Conservation (phyloP, 345 rosid species). For the Gossypium thurberi region DNA sequence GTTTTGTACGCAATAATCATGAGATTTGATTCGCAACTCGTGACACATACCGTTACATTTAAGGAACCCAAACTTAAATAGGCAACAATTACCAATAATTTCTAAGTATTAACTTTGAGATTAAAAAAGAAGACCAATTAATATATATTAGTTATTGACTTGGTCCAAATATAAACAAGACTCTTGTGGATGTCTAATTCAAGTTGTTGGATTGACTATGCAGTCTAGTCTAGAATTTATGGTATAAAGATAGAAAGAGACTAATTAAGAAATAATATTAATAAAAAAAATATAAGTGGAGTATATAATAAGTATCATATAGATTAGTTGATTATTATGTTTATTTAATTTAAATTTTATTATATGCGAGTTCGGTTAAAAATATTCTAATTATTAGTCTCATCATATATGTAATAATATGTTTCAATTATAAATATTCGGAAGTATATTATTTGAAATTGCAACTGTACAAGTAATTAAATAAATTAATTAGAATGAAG, state of each 20-base stretch:
- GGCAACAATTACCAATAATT: not conserved
- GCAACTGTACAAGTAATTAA: too few relatives aligned
- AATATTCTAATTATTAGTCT: too few relatives aligned
- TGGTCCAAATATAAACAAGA: conserved; percentile 17
- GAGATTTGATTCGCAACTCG: too few relatives aligned
- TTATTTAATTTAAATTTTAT: not conserved
- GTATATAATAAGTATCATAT: not conserved
- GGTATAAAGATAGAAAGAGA: conserved; percentile 1
- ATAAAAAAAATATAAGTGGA: not conserved
- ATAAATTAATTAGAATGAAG: too few relatives aligned
- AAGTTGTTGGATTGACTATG: conserved; percentile 27
- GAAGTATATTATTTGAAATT: too few relatives aligned
- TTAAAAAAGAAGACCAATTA: not conserved
- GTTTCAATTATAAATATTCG: too few relatives aligned
- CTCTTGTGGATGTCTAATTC: conserved; percentile 8
- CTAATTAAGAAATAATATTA: not conserved
- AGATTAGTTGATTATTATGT: not conserved
- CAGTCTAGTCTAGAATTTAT: conserved; percentile 21
- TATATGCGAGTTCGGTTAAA: accelerated
- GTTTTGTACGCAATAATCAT: too few relatives aligned
- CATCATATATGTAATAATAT: too few relatives aligned
- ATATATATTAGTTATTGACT: conserved; percentile 18
- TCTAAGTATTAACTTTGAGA: not conserved
- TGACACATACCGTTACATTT: not conserved
- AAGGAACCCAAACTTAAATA: not conserved